These are phyloP conservation scores for Ogataea haglerorum DNA, from an alignment of 805 yeast species.

Conservation along the genomic window DNA sequence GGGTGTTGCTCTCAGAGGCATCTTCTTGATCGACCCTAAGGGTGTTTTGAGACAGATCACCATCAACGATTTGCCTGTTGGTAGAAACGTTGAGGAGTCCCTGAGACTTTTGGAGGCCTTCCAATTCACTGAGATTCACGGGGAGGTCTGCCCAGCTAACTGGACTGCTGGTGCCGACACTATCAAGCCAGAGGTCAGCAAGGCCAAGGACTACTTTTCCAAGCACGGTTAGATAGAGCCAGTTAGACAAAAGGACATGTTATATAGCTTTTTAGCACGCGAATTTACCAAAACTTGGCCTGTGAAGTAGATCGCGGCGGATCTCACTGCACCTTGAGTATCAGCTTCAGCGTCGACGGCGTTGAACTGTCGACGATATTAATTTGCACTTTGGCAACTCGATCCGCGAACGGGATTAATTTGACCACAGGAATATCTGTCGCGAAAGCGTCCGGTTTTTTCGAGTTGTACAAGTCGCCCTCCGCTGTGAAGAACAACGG, in stretches of 20 bases:
- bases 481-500: slow-evolving; percentile 22
- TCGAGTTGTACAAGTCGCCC: slow-evolving; percentile 28
- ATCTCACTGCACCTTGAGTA: neutral
- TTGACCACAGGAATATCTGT: slow-evolving; percentile 5
- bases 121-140: slow-evolving; percentile 99
- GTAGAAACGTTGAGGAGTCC: slow-evolving; percentile 98
- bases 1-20: slow-evolving; percentile 97
- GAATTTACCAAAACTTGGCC: neutral
- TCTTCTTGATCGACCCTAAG: slow-evolving; percentile 95
- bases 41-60: slow-evolving; percentile 95
- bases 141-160: slow-evolving; percentile 99
- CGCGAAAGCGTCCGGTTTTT: slow-evolving; percentile 2
- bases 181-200: slow-evolving; percentile 77
- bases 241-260: neutral
- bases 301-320: neutral
- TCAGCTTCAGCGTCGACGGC: slow-evolving; percentile 6
- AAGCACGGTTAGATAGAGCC: slow-evolving; percentile 33
- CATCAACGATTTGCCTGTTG: slow-evolving; percentile 98
- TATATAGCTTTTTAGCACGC: neutral
- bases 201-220: slow-evolving; percentile 76
- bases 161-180: slow-evolving; percentile 95
- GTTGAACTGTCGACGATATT: slow-evolving; percentile 18
- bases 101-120: slow-evolving; percentile 97
- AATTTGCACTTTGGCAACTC: slow-evolving; percentile 11
- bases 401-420: slow-evolving; percentile 17